Percentiles rank a stretch among this genome's conserved stretches.
phyloP scores from a whole-genome alignment of 2,329 filamentous ascomycete species.

The Verticillium tricorpus region DNA sequence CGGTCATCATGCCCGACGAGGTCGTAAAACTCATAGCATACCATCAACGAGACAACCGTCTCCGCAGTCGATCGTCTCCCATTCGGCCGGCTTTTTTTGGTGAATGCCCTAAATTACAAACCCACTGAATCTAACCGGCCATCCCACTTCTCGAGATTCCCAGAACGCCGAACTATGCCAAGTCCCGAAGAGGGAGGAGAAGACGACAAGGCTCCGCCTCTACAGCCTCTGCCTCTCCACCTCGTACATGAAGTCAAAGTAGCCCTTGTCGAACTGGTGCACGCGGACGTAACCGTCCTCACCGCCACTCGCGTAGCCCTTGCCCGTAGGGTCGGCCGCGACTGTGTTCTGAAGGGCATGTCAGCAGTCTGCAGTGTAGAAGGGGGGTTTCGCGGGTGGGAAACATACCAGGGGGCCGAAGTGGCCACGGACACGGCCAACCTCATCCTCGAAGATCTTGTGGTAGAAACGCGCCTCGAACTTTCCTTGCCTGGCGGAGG shows the following conservation, averaged over 20 bases:
- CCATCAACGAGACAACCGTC: neutral
- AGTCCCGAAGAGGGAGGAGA: conserved; percentile 24
- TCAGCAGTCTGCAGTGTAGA: neutral
- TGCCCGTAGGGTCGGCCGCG: conserved; percentile 85
- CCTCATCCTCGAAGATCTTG: conserved; percentile 99
- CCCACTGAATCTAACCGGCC: conserved; percentile 14
- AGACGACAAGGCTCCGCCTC: conserved; percentile 4
- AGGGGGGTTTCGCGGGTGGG: no score
- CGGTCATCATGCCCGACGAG: no score
- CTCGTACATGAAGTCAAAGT: conserved; percentile 98
- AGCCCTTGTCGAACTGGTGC: conserved; percentile 97
- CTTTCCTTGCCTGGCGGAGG: conserved; percentile 90
- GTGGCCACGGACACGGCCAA: conserved; percentile 92
- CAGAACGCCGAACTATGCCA: conserved; percentile 39
- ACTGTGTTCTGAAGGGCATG: conserved; percentile 67
- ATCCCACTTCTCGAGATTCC: conserved; percentile 14
- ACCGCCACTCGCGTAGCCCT: conserved; percentile 89
- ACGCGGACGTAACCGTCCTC: conserved; percentile 98
- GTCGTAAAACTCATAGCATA: neutral
- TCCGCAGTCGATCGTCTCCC: neutral
- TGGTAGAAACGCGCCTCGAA: conserved; percentile 99
- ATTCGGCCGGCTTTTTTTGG: conserved; percentile 1
- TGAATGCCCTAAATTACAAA: conserved; percentile 11
- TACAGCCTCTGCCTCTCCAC: conserved; percentile 77
- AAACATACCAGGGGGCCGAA: conserved; percentile 71